Conservation (phyloP, 176 grass and related monocot species). For the Triticum urartu region DNA sequence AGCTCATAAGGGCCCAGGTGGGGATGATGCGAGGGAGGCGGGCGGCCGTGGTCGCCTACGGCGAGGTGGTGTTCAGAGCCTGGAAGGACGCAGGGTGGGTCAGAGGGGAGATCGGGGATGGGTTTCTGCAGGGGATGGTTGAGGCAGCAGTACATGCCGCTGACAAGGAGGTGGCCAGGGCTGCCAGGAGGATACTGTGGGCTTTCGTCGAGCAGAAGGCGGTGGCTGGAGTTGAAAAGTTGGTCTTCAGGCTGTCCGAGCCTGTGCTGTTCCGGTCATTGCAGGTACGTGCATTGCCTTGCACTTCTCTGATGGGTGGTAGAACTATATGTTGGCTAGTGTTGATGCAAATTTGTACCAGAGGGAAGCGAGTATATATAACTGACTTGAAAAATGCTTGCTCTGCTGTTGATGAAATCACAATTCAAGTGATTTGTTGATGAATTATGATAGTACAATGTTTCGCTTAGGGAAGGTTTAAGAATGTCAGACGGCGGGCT, state of each 20-base stretch:
- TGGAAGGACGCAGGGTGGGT: slow-evolving; percentile 66
- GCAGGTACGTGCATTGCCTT: slow-evolving; percentile 52
- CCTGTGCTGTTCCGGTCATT: slow-evolving; percentile 84
- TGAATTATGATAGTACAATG: not conserved
- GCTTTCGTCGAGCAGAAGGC: slow-evolving; percentile 68
- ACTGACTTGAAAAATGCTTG: not conserved
- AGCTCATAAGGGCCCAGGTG: slow-evolving; percentile 69
- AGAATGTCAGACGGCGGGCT: not conserved
- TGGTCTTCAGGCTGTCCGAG: slow-evolving; percentile 71
- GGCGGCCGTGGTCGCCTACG: slow-evolving; percentile 64
- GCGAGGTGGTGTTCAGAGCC: slow-evolving; percentile 79
- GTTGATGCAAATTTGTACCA: not conserved
- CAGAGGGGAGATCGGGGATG: slow-evolving; percentile 58
- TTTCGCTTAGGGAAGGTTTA: not conserved
- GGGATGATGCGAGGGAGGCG: slow-evolving; percentile 57
- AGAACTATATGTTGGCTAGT: not conserved
- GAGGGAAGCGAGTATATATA: not conserved
- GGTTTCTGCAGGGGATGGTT: slow-evolving; percentile 71
- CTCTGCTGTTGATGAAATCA: not conserved
- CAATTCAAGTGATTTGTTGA: not conserved
- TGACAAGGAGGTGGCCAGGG: slow-evolving; percentile 51
- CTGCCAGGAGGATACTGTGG: slow-evolving; percentile 58
- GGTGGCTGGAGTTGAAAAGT: slow-evolving; percentile 68
- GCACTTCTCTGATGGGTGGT: not conserved
- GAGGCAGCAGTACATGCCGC: slow-evolving; percentile 62